Evolutionary conservation across 352 stramenopile species (phyloP).

Genomic region (Phytophthora ohioensis): DNA sequence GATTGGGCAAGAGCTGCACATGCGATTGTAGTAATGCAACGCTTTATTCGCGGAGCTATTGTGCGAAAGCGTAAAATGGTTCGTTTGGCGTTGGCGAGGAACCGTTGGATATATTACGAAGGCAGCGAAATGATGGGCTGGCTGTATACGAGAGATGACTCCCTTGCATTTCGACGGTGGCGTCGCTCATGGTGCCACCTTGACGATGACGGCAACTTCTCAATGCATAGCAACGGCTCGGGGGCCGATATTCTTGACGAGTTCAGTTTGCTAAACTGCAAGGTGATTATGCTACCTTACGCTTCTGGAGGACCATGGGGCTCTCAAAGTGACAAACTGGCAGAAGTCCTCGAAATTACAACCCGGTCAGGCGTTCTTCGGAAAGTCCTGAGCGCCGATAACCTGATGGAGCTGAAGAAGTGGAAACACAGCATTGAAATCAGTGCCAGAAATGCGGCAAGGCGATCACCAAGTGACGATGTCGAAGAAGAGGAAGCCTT

Average conservation of each 20-base stretch:
- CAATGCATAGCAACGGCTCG: conserved; percentile 76
- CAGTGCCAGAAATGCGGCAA: conserved; percentile 53
- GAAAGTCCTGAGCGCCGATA: conserved; percentile 76
- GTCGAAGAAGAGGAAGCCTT: conserved; percentile 47
- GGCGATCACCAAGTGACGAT: conserved; percentile 34
- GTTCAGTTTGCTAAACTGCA: conserved; percentile 72
- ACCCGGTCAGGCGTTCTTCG: conserved; percentile 52
- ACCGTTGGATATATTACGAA: conserved; percentile 68
- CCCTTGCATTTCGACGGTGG: conserved; percentile 86
- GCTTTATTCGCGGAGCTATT: conserved; percentile 81
- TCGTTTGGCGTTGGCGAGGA: conserved; percentile 58
- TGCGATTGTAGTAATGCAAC: conserved; percentile 83
- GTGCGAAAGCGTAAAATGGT: conserved; percentile 76
- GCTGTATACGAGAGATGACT: conserved; percentile 86
- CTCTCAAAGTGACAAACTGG: conserved; percentile 26
- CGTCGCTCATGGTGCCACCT: conserved; percentile 85
- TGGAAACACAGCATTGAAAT: conserved; percentile 80
- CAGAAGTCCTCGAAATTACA: conserved; percentile 68
- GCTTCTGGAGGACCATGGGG: conserved; percentile 60
- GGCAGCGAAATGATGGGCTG: conserved; percentile 80
- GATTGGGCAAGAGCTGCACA: conserved; percentile 79
- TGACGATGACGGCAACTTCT: conserved; percentile 74
- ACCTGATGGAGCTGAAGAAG: conserved; percentile 64
- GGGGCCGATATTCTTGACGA: conserved; percentile 69
- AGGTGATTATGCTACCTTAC: conserved; percentile 72